These are phyloP conservation scores for Heterobasidion irregulare DNA, from an alignment of 1,284 basidiomycete species.

Conservation along the genomic window DNA sequence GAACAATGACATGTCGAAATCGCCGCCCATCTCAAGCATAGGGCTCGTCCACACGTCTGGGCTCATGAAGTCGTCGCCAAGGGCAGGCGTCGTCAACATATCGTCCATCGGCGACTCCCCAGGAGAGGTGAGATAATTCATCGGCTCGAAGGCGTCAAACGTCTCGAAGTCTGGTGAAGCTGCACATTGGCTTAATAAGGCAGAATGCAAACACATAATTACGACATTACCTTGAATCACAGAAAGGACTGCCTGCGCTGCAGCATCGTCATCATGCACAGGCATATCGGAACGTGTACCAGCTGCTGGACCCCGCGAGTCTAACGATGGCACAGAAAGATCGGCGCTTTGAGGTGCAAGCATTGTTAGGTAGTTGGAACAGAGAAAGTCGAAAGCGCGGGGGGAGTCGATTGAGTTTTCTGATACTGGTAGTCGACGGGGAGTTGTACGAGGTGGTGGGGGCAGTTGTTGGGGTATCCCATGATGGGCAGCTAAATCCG, in stretches of 20 bases:
- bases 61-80: constrained; percentile 28
- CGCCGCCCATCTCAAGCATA: constrained; percentile 13
- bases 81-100: constrained; percentile 47
- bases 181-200: constrained; percentile 4
- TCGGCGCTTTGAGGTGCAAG: constrained; percentile 29
- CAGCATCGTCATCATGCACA: constrained; percentile 18
- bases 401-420: constrained; percentile 19
- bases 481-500: constrained; percentile 63
- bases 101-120: constrained; percentile 41
- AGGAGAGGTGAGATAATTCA: constrained; percentile 37
- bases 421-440: constrained; percentile 27
- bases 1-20: constrained; percentile 28
- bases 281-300: constrained; percentile 6
- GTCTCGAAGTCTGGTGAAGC: constrained; percentile 30
- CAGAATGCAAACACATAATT: neutral
- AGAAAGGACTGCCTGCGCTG: constrained; percentile 32
- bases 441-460: constrained; percentile 49
- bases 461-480: constrained; percentile 65
- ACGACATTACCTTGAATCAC: constrained; percentile 30
- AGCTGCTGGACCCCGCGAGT: constrained; percentile 9
- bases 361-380: constrained; percentile 42
- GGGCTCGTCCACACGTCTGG: constrained; percentile 6
- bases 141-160: constrained; percentile 20
- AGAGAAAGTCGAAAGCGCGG: constrained; percentile 27
- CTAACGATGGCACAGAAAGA: constrained; percentile 7